phyloP scores from a whole-genome alignment of 352 stramenopile genomes.

The Globisporangium irregulare region DNA sequence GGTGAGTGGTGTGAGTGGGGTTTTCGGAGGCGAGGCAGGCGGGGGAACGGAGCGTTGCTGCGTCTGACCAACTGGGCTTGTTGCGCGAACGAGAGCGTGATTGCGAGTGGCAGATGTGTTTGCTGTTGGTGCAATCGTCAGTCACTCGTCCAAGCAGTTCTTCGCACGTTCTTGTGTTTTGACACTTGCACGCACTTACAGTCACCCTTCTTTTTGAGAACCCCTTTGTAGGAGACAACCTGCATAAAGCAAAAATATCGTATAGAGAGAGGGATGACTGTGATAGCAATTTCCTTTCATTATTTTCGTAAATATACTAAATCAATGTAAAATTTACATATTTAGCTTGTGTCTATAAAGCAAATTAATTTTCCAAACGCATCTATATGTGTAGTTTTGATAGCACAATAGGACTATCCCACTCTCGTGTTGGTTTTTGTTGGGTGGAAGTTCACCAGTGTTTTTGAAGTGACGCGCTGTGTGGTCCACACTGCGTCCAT shows the following conservation, averaged over 20 bases:
- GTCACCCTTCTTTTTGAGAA: too few species aligned
- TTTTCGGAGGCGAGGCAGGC: conserved; percentile 2
- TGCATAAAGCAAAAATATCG: not conserved
- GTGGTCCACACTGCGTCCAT: conserved; percentile 1
- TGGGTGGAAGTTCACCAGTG: conserved; percentile 4
- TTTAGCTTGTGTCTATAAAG: not conserved
- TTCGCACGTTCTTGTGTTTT: conserved; percentile 18
- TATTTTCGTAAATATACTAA: not conserved
- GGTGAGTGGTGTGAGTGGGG: not conserved
- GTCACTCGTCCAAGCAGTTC: conserved; percentile 11
- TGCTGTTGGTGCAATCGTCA: not conserved
- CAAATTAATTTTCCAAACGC: not conserved
- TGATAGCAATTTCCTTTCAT: not conserved
- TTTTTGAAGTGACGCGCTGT: conserved; percentile 14
- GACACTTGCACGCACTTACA: not conserved
- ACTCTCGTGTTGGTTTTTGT: not conserved
- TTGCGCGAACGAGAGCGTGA: not conserved
- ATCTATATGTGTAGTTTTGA: not conserved
- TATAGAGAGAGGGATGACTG: too few species aligned
- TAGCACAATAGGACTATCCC: too few species aligned
- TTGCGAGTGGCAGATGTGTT: not conserved
- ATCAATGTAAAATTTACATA: not conserved
- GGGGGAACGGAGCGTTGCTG: not conserved
- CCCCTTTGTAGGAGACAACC: too few species aligned
- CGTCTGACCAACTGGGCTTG: not conserved